Conservation (phyloP, 2,329 filamentous ascomycete genomes). For the Ustulina deusta region DNA sequence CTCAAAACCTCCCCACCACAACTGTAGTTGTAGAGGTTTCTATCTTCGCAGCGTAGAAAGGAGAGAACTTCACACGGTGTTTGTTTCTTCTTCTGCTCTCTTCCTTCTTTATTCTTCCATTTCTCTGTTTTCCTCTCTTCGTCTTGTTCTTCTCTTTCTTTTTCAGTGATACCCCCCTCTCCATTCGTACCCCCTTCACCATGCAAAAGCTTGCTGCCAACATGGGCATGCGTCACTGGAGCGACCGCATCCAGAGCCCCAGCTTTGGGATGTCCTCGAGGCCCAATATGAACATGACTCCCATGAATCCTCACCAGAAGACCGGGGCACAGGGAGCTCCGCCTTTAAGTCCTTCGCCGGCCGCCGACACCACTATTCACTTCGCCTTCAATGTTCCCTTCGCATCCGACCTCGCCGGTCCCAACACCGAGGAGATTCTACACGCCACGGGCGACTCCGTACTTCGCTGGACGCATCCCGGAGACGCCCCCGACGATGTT, state of each 20-base stretch:
- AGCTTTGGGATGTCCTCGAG: conserved; percentile 72
- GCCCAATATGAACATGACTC: conserved; percentile 67
- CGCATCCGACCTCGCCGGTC: conserved; percentile 89
- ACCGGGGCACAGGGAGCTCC: conserved; percentile 63
- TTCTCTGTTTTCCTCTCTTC: conserved; percentile 41
- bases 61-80: conserved; percentile 43
- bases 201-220: conserved; percentile 77
- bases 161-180: conserved; percentile 46
- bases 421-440: conserved; percentile 93
- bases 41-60: conserved; percentile 42
- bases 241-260: conserved; percentile 73
- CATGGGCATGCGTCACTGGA: conserved; percentile 80
- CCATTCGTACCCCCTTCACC: conserved; percentile 53
- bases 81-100: conserved; percentile 46
- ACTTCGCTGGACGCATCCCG: conserved; percentile 92
- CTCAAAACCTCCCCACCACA: conserved; percentile 43
- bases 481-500: conserved; percentile 84
- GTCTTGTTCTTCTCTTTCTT: conserved; percentile 40
- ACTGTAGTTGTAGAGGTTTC: conserved; percentile 45
- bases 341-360: conserved; percentile 74
- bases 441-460: conserved; percentile 91
- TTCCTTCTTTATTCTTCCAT: conserved; percentile 45
- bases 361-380: conserved; percentile 83
- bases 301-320: conserved; percentile 70
- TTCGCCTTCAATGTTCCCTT: conserved; percentile 98